A percentile compares a stretch with the other conserved stretches of the same genome.
Conservation (phyloP, 2,329 filamentous ascomycete genomes). For the Ophiocordyceps camponoti-rufipedis region DNA sequence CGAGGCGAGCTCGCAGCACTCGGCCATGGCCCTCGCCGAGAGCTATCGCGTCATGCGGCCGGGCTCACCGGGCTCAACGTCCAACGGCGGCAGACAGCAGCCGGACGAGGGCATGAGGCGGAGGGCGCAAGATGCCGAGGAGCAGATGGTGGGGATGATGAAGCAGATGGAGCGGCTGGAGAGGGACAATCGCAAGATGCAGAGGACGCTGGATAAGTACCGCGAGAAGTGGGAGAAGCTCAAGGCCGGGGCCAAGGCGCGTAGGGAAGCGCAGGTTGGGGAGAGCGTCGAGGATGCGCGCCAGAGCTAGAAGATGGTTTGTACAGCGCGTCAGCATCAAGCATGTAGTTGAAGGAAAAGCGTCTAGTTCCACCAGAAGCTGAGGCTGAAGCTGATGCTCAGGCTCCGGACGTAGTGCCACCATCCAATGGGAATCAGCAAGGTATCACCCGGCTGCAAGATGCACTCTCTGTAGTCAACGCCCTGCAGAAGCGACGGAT, state of each 20-base stretch:
- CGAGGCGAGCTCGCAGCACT: constrained; percentile 79
- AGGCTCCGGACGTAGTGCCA: constrained; percentile 92
- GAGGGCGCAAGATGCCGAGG: constrained; percentile 47
- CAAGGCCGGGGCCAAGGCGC: constrained; percentile 41
- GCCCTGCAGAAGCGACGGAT: constrained; percentile 27
- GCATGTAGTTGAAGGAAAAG: neutral
- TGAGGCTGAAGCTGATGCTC: constrained; percentile 80
- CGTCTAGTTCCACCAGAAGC: constrained; percentile 74
- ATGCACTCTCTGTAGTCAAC: constrained; percentile 60
- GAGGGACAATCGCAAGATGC: constrained; percentile 35
- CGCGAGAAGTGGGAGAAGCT: constrained; percentile 42
- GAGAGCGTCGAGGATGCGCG: constrained; percentile 17
- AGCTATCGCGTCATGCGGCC: constrained; percentile 50
- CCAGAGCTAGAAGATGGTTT: neutral
- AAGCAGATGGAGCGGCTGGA: constrained; percentile 51
- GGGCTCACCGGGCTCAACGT: constrained; percentile 36
- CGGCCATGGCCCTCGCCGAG: constrained; percentile 70
- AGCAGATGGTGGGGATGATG: constrained; percentile 37
- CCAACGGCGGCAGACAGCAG: constrained; percentile 9
- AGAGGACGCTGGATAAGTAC: constrained; percentile 38
- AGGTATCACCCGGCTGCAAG: constrained; percentile 59
- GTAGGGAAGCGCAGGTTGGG: constrained; percentile 23
- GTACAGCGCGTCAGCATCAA: neutral
- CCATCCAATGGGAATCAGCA: constrained; percentile 90
- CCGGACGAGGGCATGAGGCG: constrained; percentile 20